These are phyloP conservation scores for Rugonectria rugulosa DNA, from an alignment of 2,329 filamentous ascomycete species.

Conservation along the genomic window DNA sequence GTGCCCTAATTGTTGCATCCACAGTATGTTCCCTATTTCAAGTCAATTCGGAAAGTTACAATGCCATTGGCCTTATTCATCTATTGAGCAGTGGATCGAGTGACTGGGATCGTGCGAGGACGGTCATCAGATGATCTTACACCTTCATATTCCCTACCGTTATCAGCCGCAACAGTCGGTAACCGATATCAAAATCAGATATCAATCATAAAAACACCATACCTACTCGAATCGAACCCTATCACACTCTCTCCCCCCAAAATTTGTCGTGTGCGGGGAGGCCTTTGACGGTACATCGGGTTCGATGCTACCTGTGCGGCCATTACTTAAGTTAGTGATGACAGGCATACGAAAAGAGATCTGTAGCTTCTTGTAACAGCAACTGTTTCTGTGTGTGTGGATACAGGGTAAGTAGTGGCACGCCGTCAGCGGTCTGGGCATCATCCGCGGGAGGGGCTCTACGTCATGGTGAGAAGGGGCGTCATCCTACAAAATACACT, in stretches of 20 bases:
- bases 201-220: too few relatives aligned
- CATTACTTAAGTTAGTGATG: slow-evolving; percentile 23
- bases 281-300: slow-evolving; percentile 1
- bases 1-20: slow-evolving; percentile 42
- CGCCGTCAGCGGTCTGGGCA: slow-evolving; percentile 30
- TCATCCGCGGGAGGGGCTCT: slow-evolving; percentile 27
- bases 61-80: slow-evolving; percentile 4
- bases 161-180: slow-evolving; percentile 1
- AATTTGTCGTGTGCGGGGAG: neutral
- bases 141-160: too few relatives aligned
- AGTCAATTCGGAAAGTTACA: slow-evolving; percentile 5
- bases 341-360: slow-evolving; percentile 33
- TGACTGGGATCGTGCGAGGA: neutral
- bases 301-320: slow-evolving; percentile 14
- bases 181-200: neutral
- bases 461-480: slow-evolving; percentile 35
- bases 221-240: too few relatives aligned
- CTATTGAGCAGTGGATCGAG: neutral
- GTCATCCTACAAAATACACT: slow-evolving; percentile 31
- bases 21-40: slow-evolving; percentile 28
- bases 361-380: slow-evolving; percentile 20
- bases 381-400: slow-evolving; percentile 27
- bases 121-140: slow-evolving; percentile 8
- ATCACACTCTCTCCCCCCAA: neutral
- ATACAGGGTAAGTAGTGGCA: slow-evolving; percentile 34